Percentiles rank a stretch among this genome's conserved stretches.
phyloP scores from a whole-genome alignment of 2,329 filamentous ascomycete genomes.

The Diaporthe batatas region DNA sequence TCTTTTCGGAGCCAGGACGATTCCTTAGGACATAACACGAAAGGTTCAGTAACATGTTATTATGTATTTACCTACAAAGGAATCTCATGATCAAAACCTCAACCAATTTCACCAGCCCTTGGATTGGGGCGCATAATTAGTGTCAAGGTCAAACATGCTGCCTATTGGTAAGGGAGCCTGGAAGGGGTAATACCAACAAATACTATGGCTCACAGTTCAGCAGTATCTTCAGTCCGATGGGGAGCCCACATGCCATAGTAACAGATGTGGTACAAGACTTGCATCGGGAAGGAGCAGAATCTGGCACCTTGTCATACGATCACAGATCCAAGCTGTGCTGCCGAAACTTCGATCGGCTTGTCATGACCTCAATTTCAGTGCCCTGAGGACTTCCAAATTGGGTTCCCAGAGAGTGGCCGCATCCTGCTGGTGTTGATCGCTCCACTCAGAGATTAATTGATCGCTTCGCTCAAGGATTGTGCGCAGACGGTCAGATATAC shows the following conservation, averaged over 20 bases:
- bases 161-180: background rate
- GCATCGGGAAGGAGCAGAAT: conserved; percentile 16
- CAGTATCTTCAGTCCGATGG: background rate
- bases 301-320: conserved; percentile 19
- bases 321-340: conserved; percentile 13
- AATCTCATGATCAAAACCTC: background rate
- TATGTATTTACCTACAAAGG: background rate
- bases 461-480: too few relatives aligned
- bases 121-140: background rate
- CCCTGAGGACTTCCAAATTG: background rate
- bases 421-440: too few relatives aligned
- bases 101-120: background rate
- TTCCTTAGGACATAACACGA: background rate
- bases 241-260: background rate
- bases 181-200: too few relatives aligned
- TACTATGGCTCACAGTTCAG: too few relatives aligned
- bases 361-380: too few relatives aligned
- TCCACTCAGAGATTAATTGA: too few relatives aligned
- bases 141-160: too few relatives aligned
- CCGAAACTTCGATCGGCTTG: background rate
- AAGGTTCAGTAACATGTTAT: background rate
- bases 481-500: too few relatives aligned
- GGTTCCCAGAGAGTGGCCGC: background rate
- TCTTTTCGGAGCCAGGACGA: background rate
- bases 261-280: background rate